These are phyloP conservation scores for Heritiera littoralis DNA, from an alignment of 345 rosid genomes.

Conservation along the genomic window DNA sequence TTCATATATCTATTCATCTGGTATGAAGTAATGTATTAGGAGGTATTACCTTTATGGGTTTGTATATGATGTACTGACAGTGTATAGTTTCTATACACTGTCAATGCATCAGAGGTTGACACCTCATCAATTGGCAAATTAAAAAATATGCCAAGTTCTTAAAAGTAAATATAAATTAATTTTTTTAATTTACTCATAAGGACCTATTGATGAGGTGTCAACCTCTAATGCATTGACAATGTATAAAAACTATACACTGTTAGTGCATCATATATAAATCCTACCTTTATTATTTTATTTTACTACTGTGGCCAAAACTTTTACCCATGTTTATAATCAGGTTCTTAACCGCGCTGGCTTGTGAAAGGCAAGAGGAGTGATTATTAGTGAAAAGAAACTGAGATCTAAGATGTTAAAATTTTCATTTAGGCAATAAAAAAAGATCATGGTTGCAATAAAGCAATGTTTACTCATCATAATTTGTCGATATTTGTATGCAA, in stretches of 20 bases:
- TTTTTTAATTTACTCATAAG: too few species aligned
- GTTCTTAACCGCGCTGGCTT: not conserved
- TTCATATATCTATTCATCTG: constrained; percentile 23
- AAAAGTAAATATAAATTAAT: too few species aligned
- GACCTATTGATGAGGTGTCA: too few species aligned
- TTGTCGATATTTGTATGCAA: constrained; percentile 14
- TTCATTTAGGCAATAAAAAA: constrained; percentile 8
- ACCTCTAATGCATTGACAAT: too few species aligned
- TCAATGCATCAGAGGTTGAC: too few species aligned
- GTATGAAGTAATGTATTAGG: not conserved
- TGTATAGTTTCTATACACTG: too few species aligned
- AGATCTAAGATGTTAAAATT: not conserved
- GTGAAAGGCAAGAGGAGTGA: constrained; percentile 12
- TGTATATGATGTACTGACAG: too few species aligned
- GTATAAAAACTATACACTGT: too few species aligned
- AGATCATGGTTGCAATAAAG: constrained; percentile 4
- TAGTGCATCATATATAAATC: too few species aligned
- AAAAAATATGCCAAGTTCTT: too few species aligned
- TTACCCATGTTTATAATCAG: not conserved
- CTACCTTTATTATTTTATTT: not conserved
- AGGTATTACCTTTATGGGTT: not conserved
- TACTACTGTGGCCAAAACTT: not conserved
- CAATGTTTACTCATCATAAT: constrained; percentile 10
- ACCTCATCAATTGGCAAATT: too few species aligned
- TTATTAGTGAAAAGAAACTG: not conserved